Conservation (phyloP, 306 rosid genomes). For the Pyrus bretschneideri region DNA sequence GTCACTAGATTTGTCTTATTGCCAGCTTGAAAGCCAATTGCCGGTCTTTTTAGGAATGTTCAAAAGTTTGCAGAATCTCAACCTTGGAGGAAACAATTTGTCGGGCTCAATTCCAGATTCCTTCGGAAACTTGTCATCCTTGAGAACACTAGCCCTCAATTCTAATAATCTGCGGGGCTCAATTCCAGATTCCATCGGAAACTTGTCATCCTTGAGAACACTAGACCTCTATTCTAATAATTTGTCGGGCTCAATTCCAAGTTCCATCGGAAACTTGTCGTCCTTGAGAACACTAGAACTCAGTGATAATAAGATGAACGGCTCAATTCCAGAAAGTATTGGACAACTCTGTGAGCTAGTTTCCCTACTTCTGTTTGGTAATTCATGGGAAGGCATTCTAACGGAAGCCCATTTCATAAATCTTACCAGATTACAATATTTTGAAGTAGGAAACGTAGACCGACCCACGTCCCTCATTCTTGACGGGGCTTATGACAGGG, state of each 20-base stretch:
- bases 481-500: neutral
- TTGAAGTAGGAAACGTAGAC: too few relatives aligned
- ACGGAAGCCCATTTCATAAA: conserved; percentile 26
- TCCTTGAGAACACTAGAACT: too few relatives aligned
- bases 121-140: too few relatives aligned
- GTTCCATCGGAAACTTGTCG: too few relatives aligned
- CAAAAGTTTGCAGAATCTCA: neutral
- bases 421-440: neutral
- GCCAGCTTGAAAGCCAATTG: neutral
- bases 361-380: neutral
- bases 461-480: neutral
- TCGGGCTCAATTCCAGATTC: too few relatives aligned
- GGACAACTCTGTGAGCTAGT: conserved; percentile 31
- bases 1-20: neutral
- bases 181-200: too few relatives aligned
- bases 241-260: neutral
- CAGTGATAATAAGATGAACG: neutral
- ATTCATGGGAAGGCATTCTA: conserved; percentile 1
- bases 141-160: too few relatives aligned
- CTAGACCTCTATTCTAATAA: too few relatives aligned
- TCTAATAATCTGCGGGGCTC: too few relatives aligned
- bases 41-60: neutral
- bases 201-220: too few relatives aligned
- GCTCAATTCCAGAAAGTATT: conserved; percentile 24
- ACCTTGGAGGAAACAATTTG: neutral